Percentiles rank a stretch among this genome's conserved stretches.
Evolutionary conservation across 1,139 yeast genomes (phyloP).

Genomic region (Williopsis jadinii): DNA sequence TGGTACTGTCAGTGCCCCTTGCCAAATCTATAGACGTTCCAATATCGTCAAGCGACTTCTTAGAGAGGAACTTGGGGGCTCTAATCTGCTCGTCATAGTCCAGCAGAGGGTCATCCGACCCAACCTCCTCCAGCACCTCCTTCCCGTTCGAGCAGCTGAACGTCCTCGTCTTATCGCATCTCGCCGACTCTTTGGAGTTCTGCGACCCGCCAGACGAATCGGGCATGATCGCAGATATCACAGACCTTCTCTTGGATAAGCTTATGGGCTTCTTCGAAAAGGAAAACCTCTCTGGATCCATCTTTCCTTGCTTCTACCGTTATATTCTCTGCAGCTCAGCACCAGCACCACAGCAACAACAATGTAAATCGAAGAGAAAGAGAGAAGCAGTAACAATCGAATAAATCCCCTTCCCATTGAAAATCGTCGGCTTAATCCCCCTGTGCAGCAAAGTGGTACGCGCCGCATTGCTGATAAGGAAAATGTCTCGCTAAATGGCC

Average conservation of each 20-base stretch:
- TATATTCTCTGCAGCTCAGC: too few relatives aligned
- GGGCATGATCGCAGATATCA: constrained; percentile 14
- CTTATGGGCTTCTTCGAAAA: constrained; percentile 19
- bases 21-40: constrained; percentile 3
- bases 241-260: constrained; percentile 9
- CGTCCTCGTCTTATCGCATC: neutral
- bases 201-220: neutral
- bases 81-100: constrained; percentile 23
- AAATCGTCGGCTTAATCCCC: too few relatives aligned
- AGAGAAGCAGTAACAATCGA: too few relatives aligned
- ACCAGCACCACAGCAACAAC: too few relatives aligned
- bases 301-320: neutral
- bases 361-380: too few relatives aligned
- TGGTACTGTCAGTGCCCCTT: neutral
- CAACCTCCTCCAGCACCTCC: constrained; percentile 9
- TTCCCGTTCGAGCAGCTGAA: constrained; percentile 1
- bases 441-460: too few relatives aligned
- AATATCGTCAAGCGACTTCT: constrained; percentile 9
- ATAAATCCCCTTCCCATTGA: too few relatives aligned
- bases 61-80: constrained; percentile 21
- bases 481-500: too few relatives aligned
- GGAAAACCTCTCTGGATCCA: constrained; percentile 16
- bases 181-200: too few relatives aligned
- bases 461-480: too few relatives aligned
- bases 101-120: constrained; percentile 18